Conservation (phyloP, 305 asterid genomes). For the Solanum hybrid region DNA sequence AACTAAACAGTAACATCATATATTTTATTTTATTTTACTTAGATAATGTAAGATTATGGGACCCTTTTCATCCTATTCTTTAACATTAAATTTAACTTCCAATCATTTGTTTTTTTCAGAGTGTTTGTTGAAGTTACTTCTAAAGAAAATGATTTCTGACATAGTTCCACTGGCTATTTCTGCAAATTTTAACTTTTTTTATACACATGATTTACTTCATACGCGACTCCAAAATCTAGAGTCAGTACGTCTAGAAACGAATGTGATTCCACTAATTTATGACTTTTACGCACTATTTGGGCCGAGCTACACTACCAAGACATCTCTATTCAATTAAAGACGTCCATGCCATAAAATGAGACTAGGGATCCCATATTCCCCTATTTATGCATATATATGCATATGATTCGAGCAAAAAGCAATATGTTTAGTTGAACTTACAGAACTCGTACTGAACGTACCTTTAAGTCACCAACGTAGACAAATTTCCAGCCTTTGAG, state of each 20-base stretch:
- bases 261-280: not conserved
- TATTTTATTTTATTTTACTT: too few species aligned
- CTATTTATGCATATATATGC: not conserved
- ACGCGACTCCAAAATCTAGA: too few species aligned
- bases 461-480: slow-evolving; percentile 8
- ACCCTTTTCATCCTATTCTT: not conserved
- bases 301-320: not conserved
- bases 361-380: not conserved
- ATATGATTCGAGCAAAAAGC: not conserved
- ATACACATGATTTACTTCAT: not conserved
- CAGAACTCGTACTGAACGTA: not conserved
- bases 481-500: slow-evolving; percentile 16
- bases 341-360: not conserved
- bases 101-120: not conserved
- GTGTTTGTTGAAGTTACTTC: not conserved
- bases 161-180: not conserved
- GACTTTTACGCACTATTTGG: too few species aligned
- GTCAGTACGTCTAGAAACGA: too few species aligned
- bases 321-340: not conserved
- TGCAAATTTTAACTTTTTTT: too few species aligned
- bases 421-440: not conserved
- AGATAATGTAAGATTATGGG: not conserved
- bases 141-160: not conserved
- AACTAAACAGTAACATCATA: too few species aligned
- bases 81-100: not conserved